Evolutionary conservation across 257 asterid species (phyloP).

Genomic region (Solanum gandarillasii): DNA sequence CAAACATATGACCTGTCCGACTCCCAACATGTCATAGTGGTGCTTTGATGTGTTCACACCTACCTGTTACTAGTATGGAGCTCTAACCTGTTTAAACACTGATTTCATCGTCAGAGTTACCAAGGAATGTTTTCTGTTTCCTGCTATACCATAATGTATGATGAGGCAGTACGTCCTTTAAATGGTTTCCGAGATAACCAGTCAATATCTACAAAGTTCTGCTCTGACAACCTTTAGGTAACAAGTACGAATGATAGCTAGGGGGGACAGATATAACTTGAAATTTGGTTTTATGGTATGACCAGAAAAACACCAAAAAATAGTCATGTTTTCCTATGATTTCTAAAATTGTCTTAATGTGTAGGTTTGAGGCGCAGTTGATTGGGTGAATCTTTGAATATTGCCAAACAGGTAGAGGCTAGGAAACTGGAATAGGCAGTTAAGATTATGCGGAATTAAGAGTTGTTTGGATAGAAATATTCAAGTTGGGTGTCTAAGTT

Average conservation of each 20-base stretch:
- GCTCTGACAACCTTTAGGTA: neutral
- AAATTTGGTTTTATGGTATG: neutral
- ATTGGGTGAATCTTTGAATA: neutral
- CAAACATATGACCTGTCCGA: neutral
- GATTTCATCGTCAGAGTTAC: neutral
- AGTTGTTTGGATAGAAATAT: neutral
- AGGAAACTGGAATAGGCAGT: neutral
- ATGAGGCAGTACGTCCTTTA: neutral
- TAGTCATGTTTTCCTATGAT: neutral
- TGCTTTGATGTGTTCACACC: neutral
- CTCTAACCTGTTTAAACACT: neutral
- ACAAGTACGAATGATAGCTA: neutral
- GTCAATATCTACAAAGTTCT: neutral
- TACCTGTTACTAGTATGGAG: neutral
- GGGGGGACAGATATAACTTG: neutral
- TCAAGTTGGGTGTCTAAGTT: neutral
- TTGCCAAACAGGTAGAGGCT: neutral
- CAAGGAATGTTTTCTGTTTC: neutral
- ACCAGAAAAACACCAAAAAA: neutral
- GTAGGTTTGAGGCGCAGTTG: neutral
- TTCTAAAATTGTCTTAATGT: neutral
- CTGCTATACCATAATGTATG: neutral
- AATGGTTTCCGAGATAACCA: neutral
- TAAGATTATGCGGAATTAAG: neutral
- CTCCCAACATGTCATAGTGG: neutral